phyloP scores from a whole-genome alignment of 2,329 filamentous ascomycete species.

The Sporothrix pallida region DNA sequence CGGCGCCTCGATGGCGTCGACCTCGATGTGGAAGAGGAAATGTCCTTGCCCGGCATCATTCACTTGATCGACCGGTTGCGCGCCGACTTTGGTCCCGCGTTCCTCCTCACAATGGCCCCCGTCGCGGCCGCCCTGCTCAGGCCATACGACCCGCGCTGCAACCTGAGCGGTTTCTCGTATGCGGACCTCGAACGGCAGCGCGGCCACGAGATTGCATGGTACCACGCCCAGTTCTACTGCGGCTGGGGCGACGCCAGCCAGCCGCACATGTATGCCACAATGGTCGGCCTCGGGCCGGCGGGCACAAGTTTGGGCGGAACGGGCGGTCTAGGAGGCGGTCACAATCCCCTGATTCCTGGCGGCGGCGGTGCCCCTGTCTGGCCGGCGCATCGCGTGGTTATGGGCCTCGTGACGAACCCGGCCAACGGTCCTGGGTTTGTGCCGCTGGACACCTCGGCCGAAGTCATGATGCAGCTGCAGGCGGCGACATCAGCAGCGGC shows the following conservation, averaged over 20 bases:
- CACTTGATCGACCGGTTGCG: slow-evolving; percentile 68
- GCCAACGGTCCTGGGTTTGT: slow-evolving; percentile 72
- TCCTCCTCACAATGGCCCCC: slow-evolving; percentile 78
- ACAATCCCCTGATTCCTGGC: slow-evolving; percentile 44
- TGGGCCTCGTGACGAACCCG: slow-evolving; percentile 76
- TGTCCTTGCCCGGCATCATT: slow-evolving; percentile 67
- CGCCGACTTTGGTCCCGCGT: slow-evolving; percentile 67
- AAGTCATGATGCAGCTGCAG: slow-evolving; percentile 60
- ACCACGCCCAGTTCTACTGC: slow-evolving; percentile 85
- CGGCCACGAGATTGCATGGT: slow-evolving; percentile 72
- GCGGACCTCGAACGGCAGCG: slow-evolving; percentile 69
- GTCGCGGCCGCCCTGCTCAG: slow-evolving; percentile 74
- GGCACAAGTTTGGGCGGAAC: slow-evolving; percentile 74
- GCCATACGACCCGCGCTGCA: slow-evolving; percentile 59
- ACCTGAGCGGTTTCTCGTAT: slow-evolving; percentile 78
- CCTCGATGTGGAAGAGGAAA: slow-evolving; percentile 76
- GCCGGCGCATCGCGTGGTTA: slow-evolving; percentile 70
- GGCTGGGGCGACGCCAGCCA: slow-evolving; percentile 74
- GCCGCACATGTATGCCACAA: slow-evolving; percentile 54
- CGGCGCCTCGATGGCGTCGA: slow-evolving; percentile 69
- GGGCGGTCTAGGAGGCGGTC: slow-evolving; percentile 52
- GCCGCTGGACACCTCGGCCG: slow-evolving; percentile 60
- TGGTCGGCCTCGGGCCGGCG: slow-evolving; percentile 64
- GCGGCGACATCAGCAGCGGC: slow-evolving; percentile 22
- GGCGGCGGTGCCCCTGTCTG: slow-evolving; percentile 67